Conservation (phyloP, 345 rosid genomes). For the Euphorbia peplus region DNA sequence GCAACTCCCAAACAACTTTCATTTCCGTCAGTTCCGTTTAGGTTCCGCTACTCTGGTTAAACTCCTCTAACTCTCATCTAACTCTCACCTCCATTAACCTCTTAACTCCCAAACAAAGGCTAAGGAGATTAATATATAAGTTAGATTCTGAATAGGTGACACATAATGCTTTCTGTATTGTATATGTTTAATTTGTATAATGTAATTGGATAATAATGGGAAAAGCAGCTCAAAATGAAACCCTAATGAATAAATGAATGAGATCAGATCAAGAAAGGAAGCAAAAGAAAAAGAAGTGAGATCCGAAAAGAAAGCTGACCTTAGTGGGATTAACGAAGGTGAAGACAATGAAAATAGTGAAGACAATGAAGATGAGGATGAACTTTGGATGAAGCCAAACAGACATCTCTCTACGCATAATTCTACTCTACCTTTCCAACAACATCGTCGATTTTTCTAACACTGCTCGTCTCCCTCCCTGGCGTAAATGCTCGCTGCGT, state of each 20-base stretch:
- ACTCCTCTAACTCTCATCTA: too few relatives aligned
- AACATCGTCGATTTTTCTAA: conserved; percentile 6
- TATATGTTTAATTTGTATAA: too few relatives aligned
- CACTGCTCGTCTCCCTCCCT: not conserved
- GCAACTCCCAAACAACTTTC: too few relatives aligned
- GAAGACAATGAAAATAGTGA: conserved; percentile 51
- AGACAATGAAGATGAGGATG: conserved; percentile 45
- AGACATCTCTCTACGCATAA: conserved; percentile 65
- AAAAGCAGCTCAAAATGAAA: too few relatives aligned
- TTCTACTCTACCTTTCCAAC: not conserved
- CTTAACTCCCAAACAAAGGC: too few relatives aligned
- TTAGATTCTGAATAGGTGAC: too few relatives aligned
- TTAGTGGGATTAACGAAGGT: conserved; percentile 36
- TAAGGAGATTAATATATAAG: too few relatives aligned
- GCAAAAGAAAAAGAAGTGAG: not conserved
- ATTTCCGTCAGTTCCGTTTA: too few relatives aligned
- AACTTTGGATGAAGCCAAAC: conserved; percentile 54
- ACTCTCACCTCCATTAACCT: too few relatives aligned
- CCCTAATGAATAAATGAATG: not conserved
- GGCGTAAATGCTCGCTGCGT: not conserved
- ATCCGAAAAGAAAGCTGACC: conserved; percentile 36
- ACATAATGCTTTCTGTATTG: too few relatives aligned
- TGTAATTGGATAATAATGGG: too few relatives aligned
- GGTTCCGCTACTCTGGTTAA: too few relatives aligned
- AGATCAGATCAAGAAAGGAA: conserved; percentile 9